Evolutionary conservation across 208 protist species (phyloP), one percentile per base, ranked within the genome.

Genomic region (Angomonas desouzai): DNA sequence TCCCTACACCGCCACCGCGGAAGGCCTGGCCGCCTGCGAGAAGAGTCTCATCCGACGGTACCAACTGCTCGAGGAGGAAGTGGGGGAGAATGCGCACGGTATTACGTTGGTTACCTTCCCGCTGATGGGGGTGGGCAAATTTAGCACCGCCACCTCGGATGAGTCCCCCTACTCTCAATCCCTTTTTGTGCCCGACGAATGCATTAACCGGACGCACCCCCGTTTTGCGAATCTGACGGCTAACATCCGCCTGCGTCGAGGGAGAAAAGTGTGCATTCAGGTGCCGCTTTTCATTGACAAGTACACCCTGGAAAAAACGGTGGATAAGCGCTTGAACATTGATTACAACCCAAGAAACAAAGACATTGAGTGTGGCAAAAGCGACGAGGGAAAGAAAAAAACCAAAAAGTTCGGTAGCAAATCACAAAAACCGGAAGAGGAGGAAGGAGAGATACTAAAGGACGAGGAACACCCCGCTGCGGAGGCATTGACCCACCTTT

Each of bases 191-290:
- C 92, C 98, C 3, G 98, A 99, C 74, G 81, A 82, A 6, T 83
- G 97, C 33, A 99, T 99, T 73, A 99, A 99, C 73, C 63, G 61
- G 22, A 84, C 86, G 36, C 98, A 99, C 70, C 96, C 96, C 45
- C 89, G 98, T 48, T 99, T 99, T 67, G 71, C 68, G n/a, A 98
- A 98, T 62, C 74, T 99, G 13, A 99, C 98, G 1, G 64, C 62
- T 0, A 98, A 98, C 80, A 99, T 99, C 74, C 85, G 97, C 33
- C 64, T 97, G 53, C 85, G 98, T 29, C 83, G 97, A 10, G 96
- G 96, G 16, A 66, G 74, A 13, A 98, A 98, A 58, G 98, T 99
- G 3, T 92, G 85, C 71, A 98, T 99, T 57, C 85, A 94, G 62
- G 87, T 99, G n/a, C 98, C 98, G 53, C 79, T 98, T 25, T 99